Evolutionary conservation across 169 alveolate species (phyloP), one percentile per base, ranked within the genome.

Genomic region (Cryptosporidium xiaoi): DNA sequence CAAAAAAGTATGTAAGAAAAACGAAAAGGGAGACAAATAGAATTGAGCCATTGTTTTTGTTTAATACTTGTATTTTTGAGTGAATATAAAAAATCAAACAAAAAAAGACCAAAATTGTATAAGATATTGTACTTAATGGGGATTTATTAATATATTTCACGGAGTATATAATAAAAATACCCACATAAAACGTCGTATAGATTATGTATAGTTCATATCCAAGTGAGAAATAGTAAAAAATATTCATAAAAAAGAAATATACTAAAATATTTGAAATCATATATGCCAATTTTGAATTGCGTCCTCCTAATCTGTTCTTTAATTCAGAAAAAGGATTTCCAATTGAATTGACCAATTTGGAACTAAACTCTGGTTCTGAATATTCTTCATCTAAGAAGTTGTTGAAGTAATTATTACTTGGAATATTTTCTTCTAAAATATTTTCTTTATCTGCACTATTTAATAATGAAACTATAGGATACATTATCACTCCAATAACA

Each of bases 231-330:
- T 69, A 69, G 56, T 48, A 69, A 50, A 69, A 69, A 51, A 69
- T 15, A 69, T 69, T 69, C 29, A 69, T 69, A 20, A 69, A 27
- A 20, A 69, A 69, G 66, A 69, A 69, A 51, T 69, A 69, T 15
- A 69, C 56, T 13, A 69, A 48, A 51, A 69, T n/a, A 34, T 69
- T 69, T 3, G 83, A 53, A 13, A 69, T 69, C 8, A 69, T 69
- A 33, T 53, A 69, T 53, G 65, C 56, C n/a, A 69, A 64, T 16
- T 69, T 69, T 29, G 66, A 53, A 18, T 34, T 56, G 27, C 56
- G 16, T 8, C 44, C 51, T 16, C 36, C 24, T 3, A 12, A 24
- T 10, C 16, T 29, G 20, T 5, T 69, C 29, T 69, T 44, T 3
- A 29, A 29, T 10, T 12, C 56, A 1, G 10, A 13, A 29, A 33